Evolutionary conservation across 2,329 filamentous ascomycete species (phyloP), one percentile per base, ranked within the genome.

Genomic region (Chrysoporthe cubensis): DNA sequence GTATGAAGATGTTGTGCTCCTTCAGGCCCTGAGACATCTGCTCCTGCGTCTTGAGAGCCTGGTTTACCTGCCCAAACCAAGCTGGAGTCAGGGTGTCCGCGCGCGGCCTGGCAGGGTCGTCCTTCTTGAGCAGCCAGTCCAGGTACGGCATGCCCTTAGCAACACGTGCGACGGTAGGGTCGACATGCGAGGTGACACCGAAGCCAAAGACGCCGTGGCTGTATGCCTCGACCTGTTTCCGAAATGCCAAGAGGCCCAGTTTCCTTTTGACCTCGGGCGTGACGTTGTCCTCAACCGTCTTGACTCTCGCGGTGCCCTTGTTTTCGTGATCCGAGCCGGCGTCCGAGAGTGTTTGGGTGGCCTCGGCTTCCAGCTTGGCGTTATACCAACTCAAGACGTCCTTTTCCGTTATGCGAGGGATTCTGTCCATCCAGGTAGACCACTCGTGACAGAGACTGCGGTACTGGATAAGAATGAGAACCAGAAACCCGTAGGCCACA

Each of bases 361-460:
- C 54, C n/a, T 62, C 66, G 18, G 68, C 71, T 42, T 73, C 72
- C 4, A 72, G 56, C 44, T 75, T 78, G 21, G 77, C 72, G 13
- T 78, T 73, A 73, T 83, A 85, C 83, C 84, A 87, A 16, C 78
- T 76, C 43, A 84, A 76, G 8, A 86, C 78, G 50, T 84, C 82
- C n/a, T 78, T 76, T 70, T 86, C 84, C 54, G 81, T 80, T 40
- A 86, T 76, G 6, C 79, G 79, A 60, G 82, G 80, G 56, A 87
- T 82, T 54, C 82, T 81, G 64, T 80, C 76, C 69, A 83, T 81
- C 87, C 87, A 90, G 2, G 81, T 85, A 4, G 85, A 83, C 88
- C 88, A 90, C 71, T 85, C 82, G 32, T 83, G 83, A 48, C 83
- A 83, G 6, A 87, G 81, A 1, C 78, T 78, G n/a, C 86, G 81